Evolutionary conservation across 129 eudicot genomes (phyloP).

Genomic region (Centella asiatica): DNA sequence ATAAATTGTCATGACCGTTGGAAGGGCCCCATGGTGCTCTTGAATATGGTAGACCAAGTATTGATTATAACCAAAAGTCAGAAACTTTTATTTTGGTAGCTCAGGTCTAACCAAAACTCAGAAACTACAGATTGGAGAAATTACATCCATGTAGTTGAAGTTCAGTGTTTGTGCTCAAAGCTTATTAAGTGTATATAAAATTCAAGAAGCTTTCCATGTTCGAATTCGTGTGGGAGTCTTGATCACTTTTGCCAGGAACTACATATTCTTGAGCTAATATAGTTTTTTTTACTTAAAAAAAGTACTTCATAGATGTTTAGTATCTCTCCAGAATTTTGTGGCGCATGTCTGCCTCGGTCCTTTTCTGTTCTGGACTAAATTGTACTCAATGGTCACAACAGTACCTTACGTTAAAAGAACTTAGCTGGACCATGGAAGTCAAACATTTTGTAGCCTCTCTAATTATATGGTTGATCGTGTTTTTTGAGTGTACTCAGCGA

Average conservation of each 20-base stretch:
- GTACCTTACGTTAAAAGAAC: neutral
- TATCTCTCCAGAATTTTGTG: neutral
- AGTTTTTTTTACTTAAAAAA: too few species aligned
- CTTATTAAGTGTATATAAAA: neutral
- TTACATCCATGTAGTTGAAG: neutral
- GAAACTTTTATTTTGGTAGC: too few species aligned
- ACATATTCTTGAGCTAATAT: neutral
- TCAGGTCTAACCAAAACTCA: too few species aligned
- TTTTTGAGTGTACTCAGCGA: neutral
- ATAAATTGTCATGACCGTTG: too few species aligned
- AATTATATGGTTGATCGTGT: neutral
- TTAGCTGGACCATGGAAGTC: neutral
- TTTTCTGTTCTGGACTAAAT: neutral
- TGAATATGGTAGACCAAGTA: too few species aligned
- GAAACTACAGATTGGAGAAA: too few species aligned
- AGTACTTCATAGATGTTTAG: neutral
- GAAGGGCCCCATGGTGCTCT: too few species aligned
- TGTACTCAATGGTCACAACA: neutral
- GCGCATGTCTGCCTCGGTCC: neutral
- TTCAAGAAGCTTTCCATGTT: neutral
- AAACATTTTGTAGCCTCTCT: neutral
- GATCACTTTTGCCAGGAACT: neutral
- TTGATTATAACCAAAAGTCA: too few species aligned
- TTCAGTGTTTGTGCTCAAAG: neutral
- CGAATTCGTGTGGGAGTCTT: neutral